phyloP scores from a whole-genome alignment of 148 eudicot species.

The Fagopyrum esculentum region DNA sequence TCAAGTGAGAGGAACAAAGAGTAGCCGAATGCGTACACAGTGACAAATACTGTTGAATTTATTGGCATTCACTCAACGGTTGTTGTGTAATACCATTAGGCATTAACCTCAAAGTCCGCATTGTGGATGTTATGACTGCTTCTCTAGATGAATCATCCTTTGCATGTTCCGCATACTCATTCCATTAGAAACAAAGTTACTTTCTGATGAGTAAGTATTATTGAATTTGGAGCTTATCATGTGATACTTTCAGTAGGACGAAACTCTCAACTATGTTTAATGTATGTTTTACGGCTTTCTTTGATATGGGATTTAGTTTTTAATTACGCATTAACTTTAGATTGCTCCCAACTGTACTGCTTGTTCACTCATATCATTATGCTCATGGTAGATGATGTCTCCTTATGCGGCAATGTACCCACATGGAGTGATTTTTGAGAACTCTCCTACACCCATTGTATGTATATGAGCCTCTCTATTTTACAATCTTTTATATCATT shows the following conservation, averaged over 20 bases:
- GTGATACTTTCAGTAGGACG: not conserved
- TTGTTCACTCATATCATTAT: too few species aligned
- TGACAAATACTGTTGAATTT: slow-evolving; percentile 9
- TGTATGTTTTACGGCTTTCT: not conserved
- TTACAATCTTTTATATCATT: too few species aligned
- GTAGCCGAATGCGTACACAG: slow-evolving; percentile 70
- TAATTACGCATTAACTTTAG: too few species aligned
- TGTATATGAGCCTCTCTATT: too few species aligned
- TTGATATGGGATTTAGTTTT: not conserved
- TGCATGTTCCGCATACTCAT: not conserved
- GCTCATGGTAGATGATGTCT: too few species aligned
- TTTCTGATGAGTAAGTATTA: not conserved
- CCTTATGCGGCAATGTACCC: too few species aligned
- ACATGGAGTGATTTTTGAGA: too few species aligned
- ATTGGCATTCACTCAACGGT: not conserved
- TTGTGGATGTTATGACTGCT: slow-evolving; percentile 5
- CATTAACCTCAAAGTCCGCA: slow-evolving; percentile 4
- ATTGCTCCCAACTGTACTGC: too few species aligned
- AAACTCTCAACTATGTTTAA: not conserved
- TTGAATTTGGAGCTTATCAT: not conserved
- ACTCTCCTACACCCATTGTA: too few species aligned
- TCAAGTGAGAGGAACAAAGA: slow-evolving; percentile 93
- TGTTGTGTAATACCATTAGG: not conserved
- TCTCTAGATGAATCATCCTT: not conserved
- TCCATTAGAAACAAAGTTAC: not conserved